phyloP scores from a whole-genome alignment of 257 asterid genomes.

The Solanum lycopersicoides region DNA sequence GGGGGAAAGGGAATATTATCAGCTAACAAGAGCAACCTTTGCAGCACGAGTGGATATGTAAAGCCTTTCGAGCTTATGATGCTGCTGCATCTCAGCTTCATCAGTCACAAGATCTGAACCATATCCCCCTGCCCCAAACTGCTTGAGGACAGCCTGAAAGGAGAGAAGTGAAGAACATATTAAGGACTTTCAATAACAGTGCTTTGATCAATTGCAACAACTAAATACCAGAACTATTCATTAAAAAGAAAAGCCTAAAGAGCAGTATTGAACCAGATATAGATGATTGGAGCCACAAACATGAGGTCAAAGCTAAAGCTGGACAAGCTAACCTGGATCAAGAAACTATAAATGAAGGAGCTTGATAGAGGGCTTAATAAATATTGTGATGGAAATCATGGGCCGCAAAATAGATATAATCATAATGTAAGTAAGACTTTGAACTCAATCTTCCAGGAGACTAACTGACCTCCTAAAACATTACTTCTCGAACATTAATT shows the following conservation, averaged over 20 bases:
- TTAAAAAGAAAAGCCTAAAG: background rate
- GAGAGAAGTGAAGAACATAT: background rate
- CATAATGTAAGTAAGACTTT: background rate
- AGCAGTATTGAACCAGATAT: background rate
- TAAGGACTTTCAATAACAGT: background rate
- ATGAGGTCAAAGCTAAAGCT: background rate
- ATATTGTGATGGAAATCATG: background rate
- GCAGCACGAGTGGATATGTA: constrained; percentile 98
- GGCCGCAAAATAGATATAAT: background rate
- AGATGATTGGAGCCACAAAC: background rate
- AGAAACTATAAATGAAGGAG: background rate
- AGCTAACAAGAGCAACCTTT: constrained; percentile 38
- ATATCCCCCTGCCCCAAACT: constrained; percentile 72
- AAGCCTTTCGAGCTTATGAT: constrained; percentile 92
- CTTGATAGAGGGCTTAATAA: background rate
- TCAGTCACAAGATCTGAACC: constrained; percentile 72
- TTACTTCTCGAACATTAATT: background rate
- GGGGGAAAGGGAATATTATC: background rate
- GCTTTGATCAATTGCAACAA: background rate
- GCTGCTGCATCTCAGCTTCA: constrained; percentile 85
- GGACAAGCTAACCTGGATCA: background rate
- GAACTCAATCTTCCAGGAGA: background rate
- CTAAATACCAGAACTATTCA: background rate
- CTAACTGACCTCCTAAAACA: background rate
- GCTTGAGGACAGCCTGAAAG: constrained; percentile 91